Evolutionary conservation across 352 stramenopile genomes (phyloP).

Genomic region (Phytophthora idaei): DNA sequence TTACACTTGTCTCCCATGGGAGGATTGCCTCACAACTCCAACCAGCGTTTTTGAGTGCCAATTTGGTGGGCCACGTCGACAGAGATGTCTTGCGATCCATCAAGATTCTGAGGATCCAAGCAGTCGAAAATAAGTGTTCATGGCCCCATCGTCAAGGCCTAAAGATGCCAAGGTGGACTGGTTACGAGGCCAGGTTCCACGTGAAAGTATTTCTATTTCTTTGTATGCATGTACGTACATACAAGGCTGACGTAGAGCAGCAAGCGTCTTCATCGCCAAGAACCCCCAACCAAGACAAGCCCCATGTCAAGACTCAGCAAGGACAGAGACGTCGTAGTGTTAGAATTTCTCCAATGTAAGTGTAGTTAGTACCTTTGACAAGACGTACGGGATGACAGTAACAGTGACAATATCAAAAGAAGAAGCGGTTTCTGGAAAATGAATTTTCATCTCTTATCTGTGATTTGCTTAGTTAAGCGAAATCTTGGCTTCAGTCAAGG

Average conservation of each 20-base stretch:
- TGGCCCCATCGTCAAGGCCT: not conserved
- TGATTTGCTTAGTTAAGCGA: conserved; percentile 24
- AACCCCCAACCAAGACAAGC: conserved; percentile 21
- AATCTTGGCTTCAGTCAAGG: conserved; percentile 68
- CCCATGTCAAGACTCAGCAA: conserved; percentile 15
- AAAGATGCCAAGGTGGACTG: not conserved
- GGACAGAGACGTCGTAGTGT: conserved; percentile 22
- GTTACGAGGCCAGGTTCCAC: not conserved
- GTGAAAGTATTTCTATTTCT: conserved; percentile 4
- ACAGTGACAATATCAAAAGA: conserved; percentile 27
- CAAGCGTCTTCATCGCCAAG: conserved; percentile 35
- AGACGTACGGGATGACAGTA: conserved; percentile 29
- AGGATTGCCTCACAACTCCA: conserved; percentile 28
- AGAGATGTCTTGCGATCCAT: too few species aligned
- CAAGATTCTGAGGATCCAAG: not conserved
- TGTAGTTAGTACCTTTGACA: conserved; percentile 25
- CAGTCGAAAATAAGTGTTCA: not conserved
- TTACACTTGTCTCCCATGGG: conserved; percentile 42
- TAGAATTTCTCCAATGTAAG: conserved; percentile 34
- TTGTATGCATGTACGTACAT: conserved; percentile 19
- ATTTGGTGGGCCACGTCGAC: not conserved
- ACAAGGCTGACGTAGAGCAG: conserved; percentile 31
- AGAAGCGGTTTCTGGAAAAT: conserved; percentile 22
- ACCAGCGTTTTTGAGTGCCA: conserved; percentile 35
- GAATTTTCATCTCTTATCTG: not conserved